Conservation (phyloP, 2,329 filamentous ascomycete genomes). For the Monosporascus cannonballus region DNA sequence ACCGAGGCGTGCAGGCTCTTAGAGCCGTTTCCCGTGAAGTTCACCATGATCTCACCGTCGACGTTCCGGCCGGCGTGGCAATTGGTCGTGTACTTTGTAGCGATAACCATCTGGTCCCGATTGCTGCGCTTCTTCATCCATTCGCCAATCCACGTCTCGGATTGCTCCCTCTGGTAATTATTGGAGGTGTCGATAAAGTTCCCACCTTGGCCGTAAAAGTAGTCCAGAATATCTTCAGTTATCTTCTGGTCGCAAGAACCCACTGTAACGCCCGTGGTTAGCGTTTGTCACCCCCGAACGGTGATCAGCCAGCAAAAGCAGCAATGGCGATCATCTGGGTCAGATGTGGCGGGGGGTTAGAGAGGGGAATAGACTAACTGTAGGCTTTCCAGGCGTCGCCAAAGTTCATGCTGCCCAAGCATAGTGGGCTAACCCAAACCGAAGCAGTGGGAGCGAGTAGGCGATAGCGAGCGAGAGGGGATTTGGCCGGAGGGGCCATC, state of each 20-base stretch:
- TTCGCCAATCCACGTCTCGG: conserved; percentile 51
- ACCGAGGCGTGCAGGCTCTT: conserved; percentile 52
- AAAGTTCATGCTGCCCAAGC: conserved; percentile 48
- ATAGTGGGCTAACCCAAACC: conserved; percentile 46
- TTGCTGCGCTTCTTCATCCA: conserved; percentile 45
- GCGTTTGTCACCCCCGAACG: too few species aligned
- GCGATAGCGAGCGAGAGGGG: conserved; percentile 46
- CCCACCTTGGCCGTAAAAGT: conserved; percentile 50
- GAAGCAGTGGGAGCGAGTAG: conserved; percentile 44
- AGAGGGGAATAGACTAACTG: conserved; percentile 4
- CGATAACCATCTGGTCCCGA: conserved; percentile 48
- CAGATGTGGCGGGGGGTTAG: too few species aligned
- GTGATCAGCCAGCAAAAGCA: too few species aligned
- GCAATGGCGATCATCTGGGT: too few species aligned
- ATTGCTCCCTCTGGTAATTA: conserved; percentile 52
- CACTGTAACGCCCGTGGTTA: conserved; percentile 20
- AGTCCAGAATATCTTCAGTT: conserved; percentile 52
- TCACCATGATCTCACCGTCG: conserved; percentile 23
- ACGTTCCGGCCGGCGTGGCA: conserved; percentile 27
- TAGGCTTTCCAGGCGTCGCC: conserved; percentile 37
- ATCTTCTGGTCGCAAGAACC: conserved; percentile 49
- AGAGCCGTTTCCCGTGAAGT: conserved; percentile 49
- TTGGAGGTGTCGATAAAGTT: conserved; percentile 65
- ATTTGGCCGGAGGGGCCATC: conserved; percentile 33
- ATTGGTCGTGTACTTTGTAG: conserved; percentile 50